A percentile compares a stretch with the other conserved stretches of the same genome.
phyloP scores from a whole-genome alignment of 345 rosid genomes.

The Excoecaria cochinchinensis region DNA sequence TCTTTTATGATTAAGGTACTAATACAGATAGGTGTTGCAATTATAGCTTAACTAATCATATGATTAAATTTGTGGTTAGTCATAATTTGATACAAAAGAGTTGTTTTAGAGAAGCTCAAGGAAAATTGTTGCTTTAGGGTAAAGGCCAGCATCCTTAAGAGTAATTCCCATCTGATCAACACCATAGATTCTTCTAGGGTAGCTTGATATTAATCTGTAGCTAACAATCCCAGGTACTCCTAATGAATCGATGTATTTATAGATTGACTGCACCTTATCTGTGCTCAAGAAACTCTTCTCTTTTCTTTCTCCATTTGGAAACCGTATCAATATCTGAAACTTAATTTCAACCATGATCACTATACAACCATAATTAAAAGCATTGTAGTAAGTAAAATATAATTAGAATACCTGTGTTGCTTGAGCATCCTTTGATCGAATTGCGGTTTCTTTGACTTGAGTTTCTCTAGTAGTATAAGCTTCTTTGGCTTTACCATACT shows the following conservation, averaged over 20 bases:
- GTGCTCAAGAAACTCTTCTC: slow-evolving; percentile 48
- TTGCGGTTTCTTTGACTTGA: slow-evolving; percentile 14
- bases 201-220: slow-evolving; percentile 53
- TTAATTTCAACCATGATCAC: background rate
- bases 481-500: slow-evolving; percentile 25
- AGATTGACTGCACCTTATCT: slow-evolving; percentile 45
- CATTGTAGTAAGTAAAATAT: background rate
- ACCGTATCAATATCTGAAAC: slow-evolving; percentile 55
- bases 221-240: slow-evolving; percentile 37
- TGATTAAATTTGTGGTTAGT: too few species aligned
- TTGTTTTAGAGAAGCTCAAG: slow-evolving; percentile 37
- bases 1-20: too few species aligned
- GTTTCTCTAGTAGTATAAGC: slow-evolving; percentile 21
- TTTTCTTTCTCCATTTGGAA: slow-evolving; percentile 59
- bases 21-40: too few species aligned
- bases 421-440: slow-evolving; percentile 35
- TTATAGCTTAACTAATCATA: too few species aligned
- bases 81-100: too few species aligned
- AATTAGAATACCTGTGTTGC: slow-evolving; percentile 38
- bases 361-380: background rate
- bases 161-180: slow-evolving; percentile 50
- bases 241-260: slow-evolving; percentile 49
- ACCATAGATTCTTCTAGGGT: slow-evolving; percentile 48
- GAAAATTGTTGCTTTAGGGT: slow-evolving; percentile 61
- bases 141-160: slow-evolving; percentile 53